Conservation (phyloP, 371 early-diverging fungal species). For the Mucor saturninus region DNA sequence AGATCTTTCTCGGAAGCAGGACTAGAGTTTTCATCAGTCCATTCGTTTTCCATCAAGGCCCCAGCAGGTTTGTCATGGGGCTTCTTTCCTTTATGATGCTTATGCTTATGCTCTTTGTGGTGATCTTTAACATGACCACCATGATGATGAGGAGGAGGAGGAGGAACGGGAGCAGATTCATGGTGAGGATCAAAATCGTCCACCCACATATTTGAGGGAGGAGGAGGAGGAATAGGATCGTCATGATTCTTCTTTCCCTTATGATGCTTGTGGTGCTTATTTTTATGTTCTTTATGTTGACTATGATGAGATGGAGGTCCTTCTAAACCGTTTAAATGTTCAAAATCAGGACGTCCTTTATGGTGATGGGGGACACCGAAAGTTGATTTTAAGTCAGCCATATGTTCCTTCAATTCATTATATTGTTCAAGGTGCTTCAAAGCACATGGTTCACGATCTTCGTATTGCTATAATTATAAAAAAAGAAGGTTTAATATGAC, state of each 20-base stretch:
- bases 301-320: background rate
- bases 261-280: conserved; percentile 19
- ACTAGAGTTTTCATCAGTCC: no score
- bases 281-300: conserved; percentile 15
- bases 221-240: conserved; percentile 4
- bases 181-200: background rate
- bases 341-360: background rate
- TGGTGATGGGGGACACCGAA: conserved; percentile 7
- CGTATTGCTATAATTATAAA: background rate
- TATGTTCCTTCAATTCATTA: conserved; percentile 24
- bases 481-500: background rate
- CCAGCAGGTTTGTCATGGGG: background rate
- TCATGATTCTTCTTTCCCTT: conserved; percentile 4
- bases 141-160: conserved; percentile 7
- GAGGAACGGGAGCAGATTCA: no score
- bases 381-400: conserved; percentile 10
- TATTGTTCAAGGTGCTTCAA: conserved; percentile 17
- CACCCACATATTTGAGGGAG: background rate
- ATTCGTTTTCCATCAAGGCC: no score
- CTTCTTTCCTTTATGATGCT: conserved; percentile 12
- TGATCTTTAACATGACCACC: conserved; percentile 4
- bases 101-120: conserved; percentile 18
- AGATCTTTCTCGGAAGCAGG: background rate
- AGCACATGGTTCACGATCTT: conserved; percentile 18
- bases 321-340: background rate